Evolutionary conservation across 495 filamentous ascomycete genomes (phyloP), one percentile per base, ranked within the genome.

Genomic region (Penicillium simplicissimum): DNA sequence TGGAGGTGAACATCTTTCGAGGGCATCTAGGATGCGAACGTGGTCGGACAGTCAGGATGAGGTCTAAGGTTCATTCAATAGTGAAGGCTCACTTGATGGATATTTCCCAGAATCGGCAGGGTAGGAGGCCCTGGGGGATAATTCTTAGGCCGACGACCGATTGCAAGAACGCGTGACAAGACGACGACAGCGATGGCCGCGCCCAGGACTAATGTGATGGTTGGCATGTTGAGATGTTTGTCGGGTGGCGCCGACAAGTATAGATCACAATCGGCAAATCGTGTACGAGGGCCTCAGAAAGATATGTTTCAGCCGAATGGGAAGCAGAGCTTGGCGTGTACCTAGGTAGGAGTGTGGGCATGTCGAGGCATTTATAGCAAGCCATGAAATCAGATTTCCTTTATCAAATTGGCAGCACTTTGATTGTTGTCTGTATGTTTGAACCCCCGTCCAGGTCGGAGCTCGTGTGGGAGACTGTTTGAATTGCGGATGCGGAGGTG

Each of bases 51-150:
- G 58, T 36, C 8, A 19, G 48, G n/a, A 4, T 10, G 19, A 8
- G 19, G 9, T 21, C 11, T 19, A 13, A 3, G 42, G 3, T 23
- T 11, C 1, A 10, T 7, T 31, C 0, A 59, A 64, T 1, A 58
- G 37, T 13, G 57, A 5, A 33, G 17, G 33, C 63, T 59, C 25
- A 66, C 61, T 25, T 75, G 71, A 55, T 76, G 73, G 28, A 77
- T 61, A 19, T 78, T 78, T 2, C 76, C 76, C 10, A 76, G 48
- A 0, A 78, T 54, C 0, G 73, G 74, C 14, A 74, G 58, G 0
- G 72, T 77, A 1, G 76, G 74, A 28, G 76, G 75, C 0, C 76
- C 76, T 2, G 74, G 74, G 11, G 75, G 75, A 28, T 64, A 70
- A 52, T 66, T 66, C 49, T 67, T 65, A 10, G 73, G 69, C 10